Evolutionary conservation across 2,329 filamentous ascomycete species (phyloP).

Genomic region (Exophiala mesophila): DNA sequence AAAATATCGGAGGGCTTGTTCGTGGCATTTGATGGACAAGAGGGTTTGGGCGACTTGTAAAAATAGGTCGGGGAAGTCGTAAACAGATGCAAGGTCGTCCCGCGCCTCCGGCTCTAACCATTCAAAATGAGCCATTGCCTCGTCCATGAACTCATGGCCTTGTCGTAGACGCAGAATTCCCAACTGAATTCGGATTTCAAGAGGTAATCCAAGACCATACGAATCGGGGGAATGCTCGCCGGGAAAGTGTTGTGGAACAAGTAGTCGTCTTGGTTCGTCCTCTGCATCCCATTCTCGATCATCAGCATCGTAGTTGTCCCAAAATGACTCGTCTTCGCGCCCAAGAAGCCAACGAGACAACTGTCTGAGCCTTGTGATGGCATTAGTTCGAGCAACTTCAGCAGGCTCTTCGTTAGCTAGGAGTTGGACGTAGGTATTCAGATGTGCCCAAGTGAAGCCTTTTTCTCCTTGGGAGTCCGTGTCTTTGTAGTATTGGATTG

Average conservation of each 20-base stretch:
- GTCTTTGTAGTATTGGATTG: constrained; percentile 46
- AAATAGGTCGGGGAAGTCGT: constrained; percentile 73
- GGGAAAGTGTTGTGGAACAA: constrained; percentile 57
- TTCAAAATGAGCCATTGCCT: constrained; percentile 69
- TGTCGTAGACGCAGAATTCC: constrained; percentile 75
- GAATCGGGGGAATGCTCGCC: constrained; percentile 49
- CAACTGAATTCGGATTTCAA: constrained; percentile 78
- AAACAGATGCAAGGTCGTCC: constrained; percentile 47
- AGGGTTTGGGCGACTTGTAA: constrained; percentile 63
- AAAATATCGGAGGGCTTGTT: constrained; percentile 57
- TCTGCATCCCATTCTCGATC: constrained; percentile 85
- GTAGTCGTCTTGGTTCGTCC: constrained; percentile 60
- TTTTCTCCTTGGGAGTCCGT: constrained; percentile 35
- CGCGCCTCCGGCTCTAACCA: constrained; percentile 63
- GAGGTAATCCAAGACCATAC: constrained; percentile 70
- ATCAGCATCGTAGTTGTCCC: constrained; percentile 66
- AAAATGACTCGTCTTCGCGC: constrained; percentile 66
- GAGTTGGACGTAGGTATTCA: constrained; percentile 80
- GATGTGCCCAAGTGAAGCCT: constrained; percentile 68
- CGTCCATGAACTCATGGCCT: constrained; percentile 55
- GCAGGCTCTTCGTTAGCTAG: constrained; percentile 57
- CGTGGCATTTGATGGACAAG: constrained; percentile 45
- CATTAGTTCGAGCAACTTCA: constrained; percentile 42
- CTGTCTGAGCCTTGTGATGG: constrained; percentile 64
- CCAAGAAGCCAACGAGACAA: constrained; percentile 79